Conservation (phyloP, 129 eudicot species). For the Heracleum sosnowskyi region DNA sequence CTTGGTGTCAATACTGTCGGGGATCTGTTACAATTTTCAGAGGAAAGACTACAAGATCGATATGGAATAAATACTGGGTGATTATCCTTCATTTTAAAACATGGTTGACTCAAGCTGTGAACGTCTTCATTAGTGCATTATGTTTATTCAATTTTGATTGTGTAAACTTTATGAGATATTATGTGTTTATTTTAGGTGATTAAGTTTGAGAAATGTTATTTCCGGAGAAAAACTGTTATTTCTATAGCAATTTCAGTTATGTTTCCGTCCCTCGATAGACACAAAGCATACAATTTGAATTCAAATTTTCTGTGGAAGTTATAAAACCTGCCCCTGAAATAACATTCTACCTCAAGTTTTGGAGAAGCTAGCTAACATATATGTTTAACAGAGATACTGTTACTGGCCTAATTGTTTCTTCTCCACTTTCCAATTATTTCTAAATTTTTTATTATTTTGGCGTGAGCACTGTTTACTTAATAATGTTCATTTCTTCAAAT, state of each 20-base stretch:
- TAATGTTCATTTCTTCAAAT: not conserved
- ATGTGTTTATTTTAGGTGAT: not conserved
- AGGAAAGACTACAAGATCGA: conserved; percentile 66
- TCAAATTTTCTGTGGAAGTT: not conserved
- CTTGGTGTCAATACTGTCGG: conserved; percentile 79
- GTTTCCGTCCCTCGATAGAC: not conserved
- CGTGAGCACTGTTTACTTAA: not conserved
- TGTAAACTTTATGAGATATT: not conserved
- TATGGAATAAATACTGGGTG: conserved; percentile 94
- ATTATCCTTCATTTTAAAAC: not conserved
- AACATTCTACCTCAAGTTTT: not conserved
- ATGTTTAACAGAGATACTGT: not conserved
- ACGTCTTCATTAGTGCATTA: not conserved
- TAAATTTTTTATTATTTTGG: not conserved
- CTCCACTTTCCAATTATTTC: not conserved
- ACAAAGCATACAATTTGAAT: not conserved
- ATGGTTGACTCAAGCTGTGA: not conserved
- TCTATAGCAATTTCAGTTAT: not conserved
- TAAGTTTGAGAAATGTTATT: not conserved
- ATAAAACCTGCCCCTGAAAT: not conserved
- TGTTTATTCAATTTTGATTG: not conserved
- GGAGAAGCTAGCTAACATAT: not conserved
- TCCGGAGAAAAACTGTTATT: not conserved
- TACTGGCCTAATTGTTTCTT: not conserved
- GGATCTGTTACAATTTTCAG: conserved; percentile 70